Evolutionary conservation across 139 green algal genomes (phyloP).

Genomic region (Gonium pectorale): DNA sequence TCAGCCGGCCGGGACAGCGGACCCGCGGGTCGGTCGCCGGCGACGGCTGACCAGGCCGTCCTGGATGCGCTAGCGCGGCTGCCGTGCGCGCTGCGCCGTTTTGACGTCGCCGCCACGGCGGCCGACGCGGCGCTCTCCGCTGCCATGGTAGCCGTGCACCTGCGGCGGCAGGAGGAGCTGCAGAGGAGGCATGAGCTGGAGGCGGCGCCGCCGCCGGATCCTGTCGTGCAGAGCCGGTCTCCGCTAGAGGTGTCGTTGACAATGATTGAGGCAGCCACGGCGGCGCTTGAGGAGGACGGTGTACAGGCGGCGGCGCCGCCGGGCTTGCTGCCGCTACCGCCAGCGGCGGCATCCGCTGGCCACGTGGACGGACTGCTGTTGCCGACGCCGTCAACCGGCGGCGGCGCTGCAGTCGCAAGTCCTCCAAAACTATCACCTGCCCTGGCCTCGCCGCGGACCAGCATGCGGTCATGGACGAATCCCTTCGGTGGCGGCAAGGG

Average conservation of each 20-base stretch:
- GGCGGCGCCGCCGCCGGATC: neutral
- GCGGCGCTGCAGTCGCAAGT: too few relatives aligned
- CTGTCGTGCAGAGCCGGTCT: too few relatives aligned
- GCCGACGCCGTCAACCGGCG: too few relatives aligned
- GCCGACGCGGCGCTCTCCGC: conserved; percentile 1
- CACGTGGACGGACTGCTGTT: too few relatives aligned
- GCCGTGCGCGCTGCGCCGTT: neutral
- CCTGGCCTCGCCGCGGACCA: too few relatives aligned
- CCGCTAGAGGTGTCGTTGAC: too few relatives aligned
- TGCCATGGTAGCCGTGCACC: neutral
- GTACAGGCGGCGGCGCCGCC: neutral
- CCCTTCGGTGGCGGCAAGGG: too few relatives aligned
- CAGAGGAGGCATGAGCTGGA: neutral
- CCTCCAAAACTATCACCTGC: too few relatives aligned
- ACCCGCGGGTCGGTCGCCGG: neutral
- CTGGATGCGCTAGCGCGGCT: neutral
- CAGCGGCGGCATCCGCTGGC: too few relatives aligned
- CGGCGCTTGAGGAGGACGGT: neutral
- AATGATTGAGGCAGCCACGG: neutral
- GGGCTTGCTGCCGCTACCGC: neutral
- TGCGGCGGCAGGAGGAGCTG: neutral
- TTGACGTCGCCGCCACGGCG: conserved; percentile 13
- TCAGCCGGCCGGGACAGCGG: neutral
- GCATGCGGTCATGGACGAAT: too few relatives aligned
- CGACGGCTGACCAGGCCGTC: neutral